Conservation (phyloP, 2,329 filamentous ascomycete species). For the Diplodia scrobiculata region DNA sequence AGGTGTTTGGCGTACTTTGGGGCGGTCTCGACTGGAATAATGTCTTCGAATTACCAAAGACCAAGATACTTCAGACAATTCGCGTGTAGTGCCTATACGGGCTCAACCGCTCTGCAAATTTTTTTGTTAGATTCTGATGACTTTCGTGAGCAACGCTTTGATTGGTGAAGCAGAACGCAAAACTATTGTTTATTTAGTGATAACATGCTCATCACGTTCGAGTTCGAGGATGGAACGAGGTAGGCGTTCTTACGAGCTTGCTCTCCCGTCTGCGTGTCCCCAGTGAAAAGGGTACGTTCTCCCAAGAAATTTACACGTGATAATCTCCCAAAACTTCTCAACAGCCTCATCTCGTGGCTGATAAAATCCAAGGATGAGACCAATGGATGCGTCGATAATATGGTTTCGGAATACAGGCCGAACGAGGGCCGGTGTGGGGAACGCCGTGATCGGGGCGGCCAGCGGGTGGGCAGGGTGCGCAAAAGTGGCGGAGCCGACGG, state of each 20-base stretch:
- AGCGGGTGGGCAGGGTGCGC: not conserved
- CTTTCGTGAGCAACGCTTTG: not conserved
- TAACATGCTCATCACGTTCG: not conserved
- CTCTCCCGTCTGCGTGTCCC: too few species aligned
- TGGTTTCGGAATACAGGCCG: not conserved
- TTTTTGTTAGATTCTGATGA: not conserved
- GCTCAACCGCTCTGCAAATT: not conserved
- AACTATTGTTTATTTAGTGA: not conserved
- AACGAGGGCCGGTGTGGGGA: not conserved
- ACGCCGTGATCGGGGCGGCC: slow-evolving; percentile 14
- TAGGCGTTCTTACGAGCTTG: too few species aligned
- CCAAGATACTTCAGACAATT: not conserved
- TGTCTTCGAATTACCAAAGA: not conserved
- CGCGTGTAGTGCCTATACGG: not conserved
- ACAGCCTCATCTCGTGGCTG: too few species aligned
- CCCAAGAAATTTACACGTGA: too few species aligned
- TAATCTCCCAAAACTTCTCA: too few species aligned
- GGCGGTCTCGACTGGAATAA: not conserved
- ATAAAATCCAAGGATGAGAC: not conserved
- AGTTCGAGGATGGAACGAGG: not conserved
- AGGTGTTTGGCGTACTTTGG: slow-evolving; percentile 24
- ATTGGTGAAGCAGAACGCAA: not conserved
- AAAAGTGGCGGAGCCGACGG: slow-evolving; percentile 17
- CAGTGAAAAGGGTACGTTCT: too few species aligned
- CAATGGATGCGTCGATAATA: slow-evolving; percentile 20